Percentiles rank a stretch among this genome's conserved stretches.
Evolutionary conservation across 2,329 filamentous ascomycete species (phyloP).

Genomic region (Colletotrichum sp.): DNA sequence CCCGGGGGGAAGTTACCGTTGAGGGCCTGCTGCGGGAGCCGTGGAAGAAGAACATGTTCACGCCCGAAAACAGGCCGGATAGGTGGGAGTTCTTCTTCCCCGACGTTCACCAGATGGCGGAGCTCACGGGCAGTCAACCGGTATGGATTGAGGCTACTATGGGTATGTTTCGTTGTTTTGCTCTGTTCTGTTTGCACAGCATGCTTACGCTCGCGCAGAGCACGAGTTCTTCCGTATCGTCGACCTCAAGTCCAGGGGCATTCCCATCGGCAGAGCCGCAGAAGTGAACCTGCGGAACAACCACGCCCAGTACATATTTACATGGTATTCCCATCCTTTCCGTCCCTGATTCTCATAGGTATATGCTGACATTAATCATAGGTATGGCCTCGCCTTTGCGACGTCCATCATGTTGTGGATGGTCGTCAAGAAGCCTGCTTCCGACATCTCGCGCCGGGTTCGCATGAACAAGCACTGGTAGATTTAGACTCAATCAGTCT

Average conservation of each 20-base stretch:
- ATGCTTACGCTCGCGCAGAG: slow-evolving; percentile 51
- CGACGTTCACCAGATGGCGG: slow-evolving; percentile 91
- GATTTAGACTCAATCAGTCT: background rate
- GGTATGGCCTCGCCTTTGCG: slow-evolving; percentile 84
- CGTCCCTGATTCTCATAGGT: background rate
- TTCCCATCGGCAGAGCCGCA: slow-evolving; percentile 86
- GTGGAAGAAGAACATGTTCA: slow-evolving; percentile 98
- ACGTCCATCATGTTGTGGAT: slow-evolving; percentile 97
- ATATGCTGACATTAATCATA: slow-evolving; percentile 39
- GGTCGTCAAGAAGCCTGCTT: slow-evolving; percentile 86
- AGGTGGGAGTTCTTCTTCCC: slow-evolving; percentile 93
- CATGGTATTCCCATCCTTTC: slow-evolving; percentile 68
- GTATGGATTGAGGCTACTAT: slow-evolving; percentile 98
- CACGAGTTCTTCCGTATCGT: slow-evolving; percentile 80
- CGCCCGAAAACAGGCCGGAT: slow-evolving; percentile 85
- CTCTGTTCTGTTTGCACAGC: too few species aligned
- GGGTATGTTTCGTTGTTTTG: slow-evolving; percentile 62
- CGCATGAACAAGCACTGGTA: slow-evolving; percentile 80
- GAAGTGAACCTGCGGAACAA: slow-evolving; percentile 96
- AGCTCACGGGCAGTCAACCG: slow-evolving; percentile 78
- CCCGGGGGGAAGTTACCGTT: slow-evolving; percentile 74
- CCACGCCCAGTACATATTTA: slow-evolving; percentile 98
- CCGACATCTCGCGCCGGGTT: slow-evolving; percentile 74
- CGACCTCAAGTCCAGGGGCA: slow-evolving; percentile 78
- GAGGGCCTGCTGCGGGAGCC: slow-evolving; percentile 87